Evolutionary conservation across 176 grass and related monocot species (phyloP), one percentile per base, ranked within the genome.

Genomic region (Saccharum officinarum): DNA sequence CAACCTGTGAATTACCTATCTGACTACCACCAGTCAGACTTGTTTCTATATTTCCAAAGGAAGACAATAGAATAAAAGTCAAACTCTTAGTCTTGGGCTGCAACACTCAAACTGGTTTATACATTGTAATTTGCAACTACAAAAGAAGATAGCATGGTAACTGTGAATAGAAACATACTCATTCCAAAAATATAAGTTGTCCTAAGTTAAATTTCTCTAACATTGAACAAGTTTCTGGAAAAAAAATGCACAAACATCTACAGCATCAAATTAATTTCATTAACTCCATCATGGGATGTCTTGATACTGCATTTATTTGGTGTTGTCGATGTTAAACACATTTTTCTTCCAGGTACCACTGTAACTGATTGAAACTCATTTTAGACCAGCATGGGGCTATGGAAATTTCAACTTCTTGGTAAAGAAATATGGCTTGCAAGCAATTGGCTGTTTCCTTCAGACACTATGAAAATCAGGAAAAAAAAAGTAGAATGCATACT

Each of bases 11-110:
- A 59, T 84, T 79, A 71, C 75, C 85, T 25, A 73, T 84, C 83
- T 85, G 91, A 84, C 60, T 92, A 84, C 85, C 84, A 81, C 76
- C 87, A 38, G 72, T 85, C 44, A 25, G 57, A 82, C 73, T 41
- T 80, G 34, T 76, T 89, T 82, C 86, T 88, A 31, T 33, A 83
- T 73, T 73, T 72, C 69, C 12, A 74, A 62, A 36, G 38, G 46
- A 17, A 89, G 40, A 42, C 52, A 50, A 80, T n/a, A 73, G n/a
- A 26, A 63, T 76, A 70, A 81, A 57, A 33, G 16, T 31, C 52
- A 38, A 39, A 73, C 8, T 59, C 68, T 18, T 25, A 72, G 46
- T 31, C 5, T 36, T 71, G 39, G 77, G 16, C 34, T 66, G 47
- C 10, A 57, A 22, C 14, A 80, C 37, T 69, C 22, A 22, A 46